Evolutionary conservation across 441 rosid species (phyloP), one percentile per base, ranked within the genome.

Genomic region (Gossypium lobatum): DNA sequence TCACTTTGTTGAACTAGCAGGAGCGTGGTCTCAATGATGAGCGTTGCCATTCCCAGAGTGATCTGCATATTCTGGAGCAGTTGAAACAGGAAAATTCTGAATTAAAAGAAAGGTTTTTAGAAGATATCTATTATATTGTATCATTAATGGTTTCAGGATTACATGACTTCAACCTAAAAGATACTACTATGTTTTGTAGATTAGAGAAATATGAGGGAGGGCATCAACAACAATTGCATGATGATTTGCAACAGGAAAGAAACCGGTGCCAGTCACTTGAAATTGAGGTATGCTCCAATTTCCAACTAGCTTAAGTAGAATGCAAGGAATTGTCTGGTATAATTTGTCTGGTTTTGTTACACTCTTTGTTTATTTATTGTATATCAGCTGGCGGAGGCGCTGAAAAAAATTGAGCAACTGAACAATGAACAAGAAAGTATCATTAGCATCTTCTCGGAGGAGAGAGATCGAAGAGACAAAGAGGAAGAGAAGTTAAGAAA

Each of bases 341-440:
- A 34, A 34, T 6, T 34, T 34, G 9, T 34, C 8, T 34, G 39
- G 39, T 34, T 6, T 34, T 20, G n/a, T 66, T 7, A n/a, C 71
- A 4, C 8, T 37, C 7, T 64, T 52, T 4, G 2, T 34, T 18
- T 64, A 2, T 34, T 11, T 53, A 7, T 28, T 10, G 6, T 11
- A 10, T 73, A 13, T 60, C 39, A 93, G 98, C 80, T 93, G 37
- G 67, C 82, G 70, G 83, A 61, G 66, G 79, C 88, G 28, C 79
- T 74, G 28, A 37, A 75, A 3, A 87, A 87, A 74, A 69, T 88
- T 21, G 95, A 85, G 42, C 89, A 85, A 64, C 39, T 83, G 85
- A 80, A 82, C 76, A 83, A 78, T 73, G 98, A 92, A 74, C 98
- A 89, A 75, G 91, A 84, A 61, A 84, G 87, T 76, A 80, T 95